Conservation (phyloP, 805 yeast genomes). For the Cyberlindnera veronae region DNA sequence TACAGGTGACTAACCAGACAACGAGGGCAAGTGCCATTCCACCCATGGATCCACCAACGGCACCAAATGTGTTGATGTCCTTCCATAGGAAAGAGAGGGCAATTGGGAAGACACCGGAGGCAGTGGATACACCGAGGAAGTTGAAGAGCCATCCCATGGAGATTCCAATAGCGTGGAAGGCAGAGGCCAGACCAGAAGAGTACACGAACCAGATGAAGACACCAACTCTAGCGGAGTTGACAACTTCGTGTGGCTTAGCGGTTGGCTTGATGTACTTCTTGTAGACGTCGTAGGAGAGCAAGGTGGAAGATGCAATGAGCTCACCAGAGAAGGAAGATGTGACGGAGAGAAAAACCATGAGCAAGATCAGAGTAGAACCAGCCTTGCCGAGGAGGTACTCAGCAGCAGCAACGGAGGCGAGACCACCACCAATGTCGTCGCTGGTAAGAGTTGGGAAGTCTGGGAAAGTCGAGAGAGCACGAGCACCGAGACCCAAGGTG, state of each 20-base stretch:
- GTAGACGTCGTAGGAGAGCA: slow-evolving; percentile 45
- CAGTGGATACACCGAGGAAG: slow-evolving; percentile 36
- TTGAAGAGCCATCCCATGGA: slow-evolving; percentile 38
- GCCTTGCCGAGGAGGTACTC: slow-evolving; percentile 39
- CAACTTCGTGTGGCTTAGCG: slow-evolving; percentile 34
- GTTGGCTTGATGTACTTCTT: slow-evolving; percentile 39
- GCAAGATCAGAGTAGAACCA: slow-evolving; percentile 39
- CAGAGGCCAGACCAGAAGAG: slow-evolving; percentile 26
- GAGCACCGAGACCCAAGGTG: slow-evolving; percentile 37
- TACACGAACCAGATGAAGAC: slow-evolving; percentile 39
- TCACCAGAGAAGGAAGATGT: slow-evolving; percentile 42
- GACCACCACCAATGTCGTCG: slow-evolving; percentile 34
- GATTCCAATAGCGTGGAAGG: slow-evolving; percentile 34
- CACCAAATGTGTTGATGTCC: slow-evolving; percentile 34
- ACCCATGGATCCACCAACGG: slow-evolving; percentile 36
- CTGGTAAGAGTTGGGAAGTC: slow-evolving; percentile 36
- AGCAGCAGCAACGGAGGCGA: slow-evolving; percentile 38
- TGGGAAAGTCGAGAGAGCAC: slow-evolving; percentile 32
- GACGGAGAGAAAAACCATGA: slow-evolving; percentile 41
- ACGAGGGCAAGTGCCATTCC: slow-evolving; percentile 36
- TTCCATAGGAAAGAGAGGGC: slow-evolving; percentile 38
- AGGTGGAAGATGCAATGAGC: slow-evolving; percentile 38
- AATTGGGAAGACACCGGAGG: slow-evolving; percentile 40
- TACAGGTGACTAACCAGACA: slow-evolving; percentile 38
- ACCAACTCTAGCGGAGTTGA: slow-evolving; percentile 39